Conservation (phyloP, 129 eudicot species). For the Silybum marianum region DNA sequence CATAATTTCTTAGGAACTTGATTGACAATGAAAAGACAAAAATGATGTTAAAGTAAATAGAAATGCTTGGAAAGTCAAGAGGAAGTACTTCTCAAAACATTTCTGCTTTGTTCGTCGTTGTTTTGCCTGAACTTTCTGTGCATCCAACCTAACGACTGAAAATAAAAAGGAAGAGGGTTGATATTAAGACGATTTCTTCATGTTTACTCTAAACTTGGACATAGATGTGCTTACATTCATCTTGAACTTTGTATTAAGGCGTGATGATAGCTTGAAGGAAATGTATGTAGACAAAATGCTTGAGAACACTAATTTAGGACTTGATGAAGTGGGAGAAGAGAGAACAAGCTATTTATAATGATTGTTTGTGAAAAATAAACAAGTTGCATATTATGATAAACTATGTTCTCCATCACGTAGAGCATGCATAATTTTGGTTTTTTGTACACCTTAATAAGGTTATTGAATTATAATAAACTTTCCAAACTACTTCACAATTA, state of each 20-base stretch:
- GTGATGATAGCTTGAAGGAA: slow-evolving; percentile 23
- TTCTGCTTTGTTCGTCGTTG: slow-evolving; percentile 43
- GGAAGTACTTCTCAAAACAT: slow-evolving; percentile 44
- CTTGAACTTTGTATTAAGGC: slow-evolving; percentile 36
- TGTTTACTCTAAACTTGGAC: not conserved
- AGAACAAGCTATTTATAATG: slow-evolving; percentile 30
- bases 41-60: slow-evolving; percentile 2
- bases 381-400: not conserved
- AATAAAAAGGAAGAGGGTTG: slow-evolving; percentile 12
- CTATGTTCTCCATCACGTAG: not conserved
- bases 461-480: not conserved
- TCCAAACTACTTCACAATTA: not conserved
- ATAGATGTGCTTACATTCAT: slow-evolving; percentile 65
- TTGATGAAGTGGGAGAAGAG: slow-evolving; percentile 20
- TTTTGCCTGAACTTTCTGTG: slow-evolving; percentile 53
- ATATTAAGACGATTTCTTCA: slow-evolving; percentile 16
- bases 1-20: not conserved
- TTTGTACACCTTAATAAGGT: not conserved
- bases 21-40: not conserved
- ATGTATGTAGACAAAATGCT: slow-evolving; percentile 12
- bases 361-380: slow-evolving; percentile 32
- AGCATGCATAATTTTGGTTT: not conserved
- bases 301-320: slow-evolving; percentile 5
- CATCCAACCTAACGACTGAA: slow-evolving; percentile 85
- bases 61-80: not conserved